Evolutionary conservation across 2,329 filamentous ascomycete species (phyloP), one percentile per base, ranked within the genome.

Genomic region (Sordariomycetes sp.): DNA sequence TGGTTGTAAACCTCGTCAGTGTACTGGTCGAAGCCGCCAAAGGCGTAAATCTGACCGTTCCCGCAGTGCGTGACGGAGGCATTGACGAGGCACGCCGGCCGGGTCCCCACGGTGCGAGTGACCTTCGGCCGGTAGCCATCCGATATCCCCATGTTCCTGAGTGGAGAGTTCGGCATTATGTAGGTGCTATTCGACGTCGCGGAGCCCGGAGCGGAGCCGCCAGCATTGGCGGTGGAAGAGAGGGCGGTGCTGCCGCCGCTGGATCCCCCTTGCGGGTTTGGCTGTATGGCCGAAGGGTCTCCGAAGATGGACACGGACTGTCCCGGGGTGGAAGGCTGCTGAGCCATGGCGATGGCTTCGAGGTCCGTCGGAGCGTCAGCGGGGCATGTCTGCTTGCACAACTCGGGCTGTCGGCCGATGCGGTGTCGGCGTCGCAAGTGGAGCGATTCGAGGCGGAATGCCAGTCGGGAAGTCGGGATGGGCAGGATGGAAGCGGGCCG

Each of bases 1-100:
- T 99, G 94, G 67, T 99, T 99, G 73, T 99, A 99, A 20, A 99
- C 89, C 75, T 99, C 94, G 69, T 99, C 94, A 0, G 94, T 99
- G 68, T 96, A 97, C 71, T 97, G 92, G 68, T 99, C 94, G 67
- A 99, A 99, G 20, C 94, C 94, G 51, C 94, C 94, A 75, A 99
- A 99, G 12, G 92, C 94, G 71, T 95, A 97, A 64, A 99, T 97
- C 70, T 94, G 85, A 69, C 97, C 94, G 72, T 96, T 94, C 59
- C 91, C 91, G 66, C 94, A 96, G 70, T 96, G 96, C n/a, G 94
- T 99, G 60, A 97, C 92, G 1, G 94, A 97, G 56, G 94, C 94
- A 76, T 99, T 99, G 63, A 99, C 92, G 54, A 99, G 79, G 67
- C 92, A 97, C 39, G 94, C 91, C 42, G 94, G 94, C 62, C 91